Evolutionary conservation across 371 early-diverging fungal species (phyloP).

Genomic region (Hamiltosporidium tvaerminnensis): DNA sequence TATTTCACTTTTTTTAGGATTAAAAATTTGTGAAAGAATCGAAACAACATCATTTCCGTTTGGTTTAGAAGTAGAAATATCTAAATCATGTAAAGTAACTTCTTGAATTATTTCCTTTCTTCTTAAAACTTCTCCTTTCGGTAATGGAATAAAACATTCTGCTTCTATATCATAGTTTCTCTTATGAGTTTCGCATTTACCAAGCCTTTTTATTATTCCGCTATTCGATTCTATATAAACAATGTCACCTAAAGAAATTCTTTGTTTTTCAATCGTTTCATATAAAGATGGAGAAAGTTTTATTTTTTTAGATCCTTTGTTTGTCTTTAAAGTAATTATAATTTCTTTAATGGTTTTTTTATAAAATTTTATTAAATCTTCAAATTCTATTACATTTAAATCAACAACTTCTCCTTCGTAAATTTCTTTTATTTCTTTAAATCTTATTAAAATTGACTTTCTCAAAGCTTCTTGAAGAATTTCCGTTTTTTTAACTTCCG

Average conservation of each 20-base stretch:
- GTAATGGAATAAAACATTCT: slow-evolving; percentile 80
- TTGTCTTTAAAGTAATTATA: neutral
- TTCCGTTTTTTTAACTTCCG: slow-evolving; percentile 93
- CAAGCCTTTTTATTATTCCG: slow-evolving; percentile 42
- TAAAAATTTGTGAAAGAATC: slow-evolving; percentile 50
- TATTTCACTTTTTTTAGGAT: slow-evolving; percentile 73
- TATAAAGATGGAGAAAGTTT: neutral
- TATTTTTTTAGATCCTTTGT: neutral
- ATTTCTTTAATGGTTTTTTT: neutral
- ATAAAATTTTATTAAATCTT: slow-evolving; percentile 56
- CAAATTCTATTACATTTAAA: slow-evolving; percentile 76
- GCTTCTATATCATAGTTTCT: slow-evolving; percentile 50
- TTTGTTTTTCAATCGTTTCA: neutral
- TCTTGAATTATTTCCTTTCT: slow-evolving; percentile 80
- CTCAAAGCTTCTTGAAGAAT: slow-evolving; percentile 87
- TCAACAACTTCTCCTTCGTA: slow-evolving; percentile 98
- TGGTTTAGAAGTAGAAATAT: slow-evolving; percentile 84
- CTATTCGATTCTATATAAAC: slow-evolving; percentile 41
- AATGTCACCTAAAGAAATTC: slow-evolving; percentile 32
- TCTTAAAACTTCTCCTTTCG: slow-evolving; percentile 91
- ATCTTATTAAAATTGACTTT: slow-evolving; percentile 78
- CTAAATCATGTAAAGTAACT: slow-evolving; percentile 90
- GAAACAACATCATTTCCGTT: slow-evolving; percentile 86
- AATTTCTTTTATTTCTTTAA: slow-evolving; percentile 85
- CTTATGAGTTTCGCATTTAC: slow-evolving; percentile 38